A percentile compares a stretch with the other conserved stretches of the same genome.
Conservation (phyloP, 768 basidiomycete species). For the Phylloporus scabripes region DNA sequence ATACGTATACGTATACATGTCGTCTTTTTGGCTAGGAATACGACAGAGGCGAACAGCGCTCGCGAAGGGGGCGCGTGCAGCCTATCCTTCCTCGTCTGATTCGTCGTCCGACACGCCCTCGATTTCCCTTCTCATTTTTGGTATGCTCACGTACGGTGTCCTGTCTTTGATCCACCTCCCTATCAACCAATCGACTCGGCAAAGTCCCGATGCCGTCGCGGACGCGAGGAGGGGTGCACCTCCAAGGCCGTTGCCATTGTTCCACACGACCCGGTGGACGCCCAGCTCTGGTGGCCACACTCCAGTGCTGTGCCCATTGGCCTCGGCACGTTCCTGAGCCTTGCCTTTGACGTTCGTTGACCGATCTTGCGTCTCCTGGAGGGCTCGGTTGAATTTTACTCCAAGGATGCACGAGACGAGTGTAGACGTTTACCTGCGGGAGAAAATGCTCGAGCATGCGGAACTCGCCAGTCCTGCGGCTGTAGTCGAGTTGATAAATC, state of each 20-base stretch:
- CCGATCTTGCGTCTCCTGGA: conserved; percentile 45
- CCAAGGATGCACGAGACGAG: too few species aligned
- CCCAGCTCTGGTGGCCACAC: conserved; percentile 79
- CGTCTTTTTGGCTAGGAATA: background rate
- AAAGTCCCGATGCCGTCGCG: conserved; percentile 79
- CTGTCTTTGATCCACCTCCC: conserved; percentile 70
- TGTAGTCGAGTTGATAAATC: conserved; percentile 86
- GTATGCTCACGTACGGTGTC: conserved; percentile 61
- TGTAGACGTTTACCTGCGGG: conserved; percentile 48
- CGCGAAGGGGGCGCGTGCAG: too few species aligned
- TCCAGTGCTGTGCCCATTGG: conserved; percentile 38
- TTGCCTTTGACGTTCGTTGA: conserved; percentile 32
- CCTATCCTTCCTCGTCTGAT: conserved; percentile 23
- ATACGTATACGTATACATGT: background rate
- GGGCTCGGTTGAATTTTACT: background rate
- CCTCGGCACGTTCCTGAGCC: conserved; percentile 18
- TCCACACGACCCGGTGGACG: conserved; percentile 79
- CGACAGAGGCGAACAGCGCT: background rate
- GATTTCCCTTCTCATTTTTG: conserved; percentile 57
- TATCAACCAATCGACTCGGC: conserved; percentile 73
- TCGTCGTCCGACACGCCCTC: conserved; percentile 36
- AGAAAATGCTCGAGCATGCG: conserved; percentile 86
- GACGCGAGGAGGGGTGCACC: conserved; percentile 62
- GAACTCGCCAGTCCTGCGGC: conserved; percentile 63
- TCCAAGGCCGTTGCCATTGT: conserved; percentile 63